A percentile compares a stretch with the other conserved stretches of the same genome.
Conservation (phyloP, 2,329 filamentous ascomycete species). For the Alternaria novae-zelandiae region DNA sequence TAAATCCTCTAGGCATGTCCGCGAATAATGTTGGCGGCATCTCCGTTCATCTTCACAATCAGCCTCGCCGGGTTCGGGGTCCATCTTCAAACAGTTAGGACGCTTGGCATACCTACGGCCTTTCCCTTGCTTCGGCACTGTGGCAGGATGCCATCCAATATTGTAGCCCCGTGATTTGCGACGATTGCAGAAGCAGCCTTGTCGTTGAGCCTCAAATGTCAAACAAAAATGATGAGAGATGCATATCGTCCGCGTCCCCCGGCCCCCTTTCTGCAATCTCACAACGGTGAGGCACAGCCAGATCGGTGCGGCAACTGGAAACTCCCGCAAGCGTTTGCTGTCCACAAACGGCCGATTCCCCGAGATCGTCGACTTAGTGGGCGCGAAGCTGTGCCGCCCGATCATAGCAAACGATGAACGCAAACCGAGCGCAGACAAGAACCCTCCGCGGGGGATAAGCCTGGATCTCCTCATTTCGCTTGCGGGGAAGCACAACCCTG, state of each 20-base stretch:
- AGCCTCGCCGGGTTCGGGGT: neutral
- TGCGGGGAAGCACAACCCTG: conserved; percentile 12
- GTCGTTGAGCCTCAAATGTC: neutral
- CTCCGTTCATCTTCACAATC: neutral
- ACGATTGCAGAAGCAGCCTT: neutral
- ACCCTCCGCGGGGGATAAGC: conserved; percentile 2
- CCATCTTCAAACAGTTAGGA: conserved; percentile 9
- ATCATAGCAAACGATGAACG: conserved; percentile 6
- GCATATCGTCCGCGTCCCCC: conserved; percentile 1
- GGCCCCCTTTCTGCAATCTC: conserved; percentile 9
- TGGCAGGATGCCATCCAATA: neutral
- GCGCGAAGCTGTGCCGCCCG: neutral
- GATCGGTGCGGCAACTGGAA: conserved; percentile 8
- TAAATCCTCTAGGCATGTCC: neutral
- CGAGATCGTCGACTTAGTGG: conserved; percentile 9
- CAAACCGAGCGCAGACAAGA: conserved; percentile 5
- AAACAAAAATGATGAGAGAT: neutral
- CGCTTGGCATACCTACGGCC: conserved; percentile 6
- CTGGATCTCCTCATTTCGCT: conserved; percentile 15
- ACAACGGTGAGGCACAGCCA: conserved; percentile 12
- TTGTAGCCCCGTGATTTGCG: neutral
- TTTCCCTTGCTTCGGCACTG: conserved; percentile 7
- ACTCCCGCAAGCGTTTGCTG: conserved; percentile 6
- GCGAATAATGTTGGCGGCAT: conserved; percentile 1
- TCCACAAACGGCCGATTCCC: conserved; percentile 2